Conservation (phyloP, 495 filamentous ascomycete species). For the Xylaria flabelliformis region DNA sequence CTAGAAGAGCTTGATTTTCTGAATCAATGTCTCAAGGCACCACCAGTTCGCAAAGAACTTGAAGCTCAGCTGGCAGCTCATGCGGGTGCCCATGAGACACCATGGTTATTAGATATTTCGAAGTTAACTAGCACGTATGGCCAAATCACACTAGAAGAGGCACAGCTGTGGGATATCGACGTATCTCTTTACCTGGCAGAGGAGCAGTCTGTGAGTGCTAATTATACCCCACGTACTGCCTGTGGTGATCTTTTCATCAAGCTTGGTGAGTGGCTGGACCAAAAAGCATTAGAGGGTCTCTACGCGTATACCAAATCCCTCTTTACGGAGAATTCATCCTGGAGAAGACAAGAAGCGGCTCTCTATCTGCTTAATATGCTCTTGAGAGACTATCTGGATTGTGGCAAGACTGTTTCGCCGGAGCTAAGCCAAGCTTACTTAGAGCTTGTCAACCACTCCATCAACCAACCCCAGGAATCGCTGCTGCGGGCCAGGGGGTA, state of each 20-base stretch:
- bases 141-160: constrained; percentile 92
- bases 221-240: constrained; percentile 92
- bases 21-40: constrained; percentile 81
- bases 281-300: constrained; percentile 72
- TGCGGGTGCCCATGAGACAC: constrained; percentile 61
- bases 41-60: constrained; percentile 84
- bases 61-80: constrained; percentile 69
- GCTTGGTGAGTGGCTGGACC: constrained; percentile 85
- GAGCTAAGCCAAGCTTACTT: constrained; percentile 74
- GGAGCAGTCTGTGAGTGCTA: constrained; percentile 93
- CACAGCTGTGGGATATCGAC: constrained; percentile 94
- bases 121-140: constrained; percentile 81
- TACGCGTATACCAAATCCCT: constrained; percentile 73
- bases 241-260: constrained; percentile 91
- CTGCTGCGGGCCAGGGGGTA: constrained; percentile 86
- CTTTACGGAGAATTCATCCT: constrained; percentile 63
- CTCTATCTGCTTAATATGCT: constrained; percentile 83
- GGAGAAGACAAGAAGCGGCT: constrained; percentile 75
- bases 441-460: constrained; percentile 78
- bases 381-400: constrained; percentile 79
- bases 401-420: constrained; percentile 66
- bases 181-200: constrained; percentile 94
- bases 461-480: constrained; percentile 63
- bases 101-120: constrained; percentile 84
- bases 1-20: constrained; percentile 94